A percentile compares a stretch with the other conserved stretches of the same genome.
Evolutionary conservation across 176 grass and related monocot species (phyloP).

Genomic region (Lolium perenne): DNA sequence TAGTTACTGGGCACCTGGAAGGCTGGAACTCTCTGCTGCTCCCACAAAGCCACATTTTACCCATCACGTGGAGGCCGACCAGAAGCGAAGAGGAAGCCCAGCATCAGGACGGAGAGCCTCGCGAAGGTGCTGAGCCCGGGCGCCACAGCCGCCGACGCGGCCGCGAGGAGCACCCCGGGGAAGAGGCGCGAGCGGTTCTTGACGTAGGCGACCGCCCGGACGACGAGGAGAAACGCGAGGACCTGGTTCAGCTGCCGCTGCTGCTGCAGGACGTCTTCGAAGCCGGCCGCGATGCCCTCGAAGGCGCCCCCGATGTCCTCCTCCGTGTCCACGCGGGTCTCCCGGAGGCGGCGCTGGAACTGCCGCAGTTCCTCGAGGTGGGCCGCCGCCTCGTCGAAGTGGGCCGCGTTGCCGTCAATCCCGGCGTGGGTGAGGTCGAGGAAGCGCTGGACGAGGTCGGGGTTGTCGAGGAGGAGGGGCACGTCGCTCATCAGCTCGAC

Average conservation of each 20-base stretch:
- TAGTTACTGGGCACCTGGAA: not conserved
- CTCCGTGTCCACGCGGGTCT: not conserved
- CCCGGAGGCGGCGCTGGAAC: not conserved
- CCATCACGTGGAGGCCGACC: not conserved
- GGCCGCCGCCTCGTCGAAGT: not conserved
- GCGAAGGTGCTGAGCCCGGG: not conserved
- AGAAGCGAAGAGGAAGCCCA: constrained; percentile 31
- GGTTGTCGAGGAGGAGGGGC: not conserved
- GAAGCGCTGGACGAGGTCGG: not conserved
- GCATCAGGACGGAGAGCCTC: constrained; percentile 20
- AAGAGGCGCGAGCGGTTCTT: constrained; percentile 20
- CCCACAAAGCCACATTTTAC: not conserved
- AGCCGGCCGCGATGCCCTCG: not conserved
- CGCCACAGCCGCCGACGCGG: not conserved
- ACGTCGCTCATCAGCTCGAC: not conserved
- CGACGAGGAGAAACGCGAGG: not conserved
- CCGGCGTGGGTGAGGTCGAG: not conserved
- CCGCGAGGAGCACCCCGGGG: constrained; percentile 26
- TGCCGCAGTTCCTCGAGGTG: not conserved
- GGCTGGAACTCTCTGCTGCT: not conserved
- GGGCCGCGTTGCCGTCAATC: not conserved
- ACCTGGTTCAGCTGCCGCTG: not conserved
- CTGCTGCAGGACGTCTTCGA: not conserved
- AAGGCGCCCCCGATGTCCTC: not conserved
- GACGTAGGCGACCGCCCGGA: not conserved